phyloP scores from a whole-genome alignment of 441 rosid genomes.

The Pelargonium exstipulatum region DNA sequence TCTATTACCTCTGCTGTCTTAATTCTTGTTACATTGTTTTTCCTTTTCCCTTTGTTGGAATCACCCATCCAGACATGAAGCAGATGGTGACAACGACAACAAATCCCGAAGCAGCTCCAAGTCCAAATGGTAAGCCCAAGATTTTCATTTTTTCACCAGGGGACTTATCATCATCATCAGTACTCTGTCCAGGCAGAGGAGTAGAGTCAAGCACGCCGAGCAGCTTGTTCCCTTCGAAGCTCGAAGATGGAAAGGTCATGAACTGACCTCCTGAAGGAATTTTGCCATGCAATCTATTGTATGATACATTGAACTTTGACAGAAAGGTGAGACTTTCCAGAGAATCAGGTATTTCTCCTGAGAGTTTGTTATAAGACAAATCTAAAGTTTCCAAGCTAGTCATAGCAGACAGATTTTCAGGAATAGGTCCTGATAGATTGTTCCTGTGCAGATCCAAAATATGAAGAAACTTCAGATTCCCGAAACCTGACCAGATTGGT shows the following conservation, averaged over 20 bases:
- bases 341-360: slow-evolving; percentile 56
- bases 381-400: slow-evolving; percentile 65
- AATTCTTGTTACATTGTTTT: background rate
- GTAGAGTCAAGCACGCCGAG: background rate
- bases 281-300: slow-evolving; percentile 49
- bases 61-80: slow-evolving; percentile 17
- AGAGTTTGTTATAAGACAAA: slow-evolving; percentile 54
- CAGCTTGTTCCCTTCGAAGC: slow-evolving; percentile 56
- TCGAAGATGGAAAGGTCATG: slow-evolving; percentile 63
- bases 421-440: slow-evolving; percentile 49
- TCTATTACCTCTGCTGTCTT: background rate
- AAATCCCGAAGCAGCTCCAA: slow-evolving; percentile 17
- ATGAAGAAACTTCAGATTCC: slow-evolving; percentile 56
- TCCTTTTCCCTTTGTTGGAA: background rate
- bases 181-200: background rate
- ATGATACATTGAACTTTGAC: slow-evolving; percentile 59
- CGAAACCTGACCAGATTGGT: slow-evolving; percentile 64
- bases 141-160: background rate
- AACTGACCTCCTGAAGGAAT: slow-evolving; percentile 66
- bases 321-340: slow-evolving; percentile 50
- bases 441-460: slow-evolving; percentile 50
- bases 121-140: background rate
- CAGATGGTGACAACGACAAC: background rate
- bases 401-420: slow-evolving; percentile 58
- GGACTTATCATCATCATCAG: background rate